Evolutionary conservation across 75 land plant species (phyloP).

Genomic region (Pinus albicaulis): DNA sequence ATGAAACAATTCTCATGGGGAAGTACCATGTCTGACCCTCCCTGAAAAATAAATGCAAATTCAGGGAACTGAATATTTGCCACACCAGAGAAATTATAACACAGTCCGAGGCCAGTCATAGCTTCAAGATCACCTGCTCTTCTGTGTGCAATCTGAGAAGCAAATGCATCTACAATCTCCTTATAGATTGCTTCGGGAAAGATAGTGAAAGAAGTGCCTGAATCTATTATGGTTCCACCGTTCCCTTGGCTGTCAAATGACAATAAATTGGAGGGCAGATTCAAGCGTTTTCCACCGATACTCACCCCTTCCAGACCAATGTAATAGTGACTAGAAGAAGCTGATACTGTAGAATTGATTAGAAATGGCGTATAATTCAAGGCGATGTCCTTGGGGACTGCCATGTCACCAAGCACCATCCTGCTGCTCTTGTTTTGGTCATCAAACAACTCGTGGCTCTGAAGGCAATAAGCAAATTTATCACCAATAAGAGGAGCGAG

Average conservation of each 20-base stretch:
- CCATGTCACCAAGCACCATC: slow-evolving; percentile 13
- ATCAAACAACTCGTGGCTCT: slow-evolving; percentile 53
- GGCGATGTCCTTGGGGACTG: neutral
- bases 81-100: slow-evolving; percentile 26
- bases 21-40: slow-evolving; percentile 50
- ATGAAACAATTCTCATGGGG: slow-evolving; percentile 40
- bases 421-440: slow-evolving; percentile 2
- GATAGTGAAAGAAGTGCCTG: slow-evolving; percentile 61
- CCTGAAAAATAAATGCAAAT: slow-evolving; percentile 42
- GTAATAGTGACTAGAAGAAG: slow-evolving; percentile 47
- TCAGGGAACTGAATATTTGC: slow-evolving; percentile 16
- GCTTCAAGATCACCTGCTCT: slow-evolving; percentile 26
- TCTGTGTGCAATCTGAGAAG: slow-evolving; percentile 9
- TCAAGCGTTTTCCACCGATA: slow-evolving; percentile 37
- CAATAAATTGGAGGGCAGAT: slow-evolving; percentile 30
- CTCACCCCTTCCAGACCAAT: slow-evolving; percentile 32
- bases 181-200: slow-evolving; percentile 18
- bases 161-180: slow-evolving; percentile 23
- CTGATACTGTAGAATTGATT: slow-evolving; percentile 1
- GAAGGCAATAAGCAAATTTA: slow-evolving; percentile 47
- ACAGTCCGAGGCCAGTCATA: slow-evolving; percentile 38
- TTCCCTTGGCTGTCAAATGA: slow-evolving; percentile 18
- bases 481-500: slow-evolving; percentile 2
- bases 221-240: slow-evolving; percentile 67
- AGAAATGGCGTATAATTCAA: slow-evolving; percentile 34